phyloP scores from a whole-genome alignment of 257 asterid species.

The Haberlea rhodopensis region DNA sequence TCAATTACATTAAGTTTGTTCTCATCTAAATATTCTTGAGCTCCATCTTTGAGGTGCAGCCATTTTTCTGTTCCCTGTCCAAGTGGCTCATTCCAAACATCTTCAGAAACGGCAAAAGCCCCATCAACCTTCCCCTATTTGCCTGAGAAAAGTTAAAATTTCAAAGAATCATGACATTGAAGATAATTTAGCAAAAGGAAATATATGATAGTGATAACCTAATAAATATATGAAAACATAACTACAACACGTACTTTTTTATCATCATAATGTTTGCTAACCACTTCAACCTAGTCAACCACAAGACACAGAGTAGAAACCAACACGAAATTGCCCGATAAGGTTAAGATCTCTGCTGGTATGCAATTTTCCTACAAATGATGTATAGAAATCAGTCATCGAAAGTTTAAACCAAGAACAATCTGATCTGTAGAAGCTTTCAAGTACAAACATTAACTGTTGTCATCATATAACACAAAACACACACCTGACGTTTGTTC shows the following conservation, averaged over 20 bases:
- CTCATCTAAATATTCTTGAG: constrained; percentile 50
- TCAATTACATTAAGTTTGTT: too few species aligned
- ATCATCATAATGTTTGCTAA: constrained; percentile 55
- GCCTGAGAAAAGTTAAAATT: too few species aligned
- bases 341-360: constrained; percentile 55
- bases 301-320: constrained; percentile 55
- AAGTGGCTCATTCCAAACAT: constrained; percentile 50
- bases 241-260: constrained; percentile 55
- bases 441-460: too few species aligned
- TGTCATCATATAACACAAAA: too few species aligned
- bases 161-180: too few species aligned
- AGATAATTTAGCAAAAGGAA: too few species aligned
- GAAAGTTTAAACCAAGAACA: too few species aligned
- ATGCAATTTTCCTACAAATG: constrained; percentile 59
- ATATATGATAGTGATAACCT: too few species aligned
- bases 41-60: constrained; percentile 51
- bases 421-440: too few species aligned
- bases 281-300: constrained; percentile 53
- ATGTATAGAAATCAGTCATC: constrained; percentile 39
- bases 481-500: too few species aligned
- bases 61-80: constrained; percentile 58
- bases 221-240: too few species aligned
- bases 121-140: constrained; percentile 59
- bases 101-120: constrained; percentile 55
- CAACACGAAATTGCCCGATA: constrained; percentile 59